A percentile compares a stretch with the other conserved stretches of the same genome.
Conservation (phyloP, 2,329 filamentous ascomycete genomes). For the Aspergillus piperis region DNA sequence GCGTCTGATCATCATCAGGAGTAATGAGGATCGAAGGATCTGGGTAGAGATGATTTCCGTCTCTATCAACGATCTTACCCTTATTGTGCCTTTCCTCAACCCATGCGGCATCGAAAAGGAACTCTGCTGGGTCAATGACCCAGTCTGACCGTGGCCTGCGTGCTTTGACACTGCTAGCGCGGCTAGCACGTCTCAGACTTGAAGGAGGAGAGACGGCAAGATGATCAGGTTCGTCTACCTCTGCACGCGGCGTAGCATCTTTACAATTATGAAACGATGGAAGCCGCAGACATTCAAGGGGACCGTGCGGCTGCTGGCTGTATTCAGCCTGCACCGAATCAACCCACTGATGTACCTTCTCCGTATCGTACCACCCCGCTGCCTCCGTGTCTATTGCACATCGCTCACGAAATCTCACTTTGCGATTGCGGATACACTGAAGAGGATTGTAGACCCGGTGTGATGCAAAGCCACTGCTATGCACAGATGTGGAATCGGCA, state of each 20-base stretch:
- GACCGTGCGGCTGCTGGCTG: conserved; percentile 46
- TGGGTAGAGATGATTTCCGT: conserved; percentile 69
- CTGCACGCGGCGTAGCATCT: conserved; percentile 18
- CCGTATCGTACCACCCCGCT: conserved; percentile 75
- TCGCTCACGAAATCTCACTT: conserved; percentile 76
- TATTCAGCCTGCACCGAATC: conserved; percentile 62
- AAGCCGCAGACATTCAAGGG: conserved; percentile 48
- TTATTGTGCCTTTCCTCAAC: conserved; percentile 81
- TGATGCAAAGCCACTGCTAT: conserved; percentile 44
- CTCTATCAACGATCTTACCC: conserved; percentile 73
- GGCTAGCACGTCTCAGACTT: conserved; percentile 44
- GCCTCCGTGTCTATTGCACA: conserved; percentile 71
- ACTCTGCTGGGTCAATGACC: conserved; percentile 78
- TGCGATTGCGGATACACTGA: conserved; percentile 88
- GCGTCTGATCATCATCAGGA: conserved; percentile 16
- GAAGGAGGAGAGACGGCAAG: conserved; percentile 39
- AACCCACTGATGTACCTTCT: conserved; percentile 74
- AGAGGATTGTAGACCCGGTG: conserved; percentile 85
- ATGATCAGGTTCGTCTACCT: conserved; percentile 28
- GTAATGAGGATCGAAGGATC: conserved; percentile 28
- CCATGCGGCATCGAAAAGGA: conserved; percentile 90
- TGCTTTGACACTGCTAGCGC: conserved; percentile 56
- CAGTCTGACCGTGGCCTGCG: conserved; percentile 80
- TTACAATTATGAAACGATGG: conserved; percentile 42
- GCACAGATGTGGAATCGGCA: conserved; percentile 18